These are phyloP conservation scores for Xylaria arbuscula DNA, from an alignment of 2,329 filamentous ascomycete genomes.

Conservation along the genomic window DNA sequence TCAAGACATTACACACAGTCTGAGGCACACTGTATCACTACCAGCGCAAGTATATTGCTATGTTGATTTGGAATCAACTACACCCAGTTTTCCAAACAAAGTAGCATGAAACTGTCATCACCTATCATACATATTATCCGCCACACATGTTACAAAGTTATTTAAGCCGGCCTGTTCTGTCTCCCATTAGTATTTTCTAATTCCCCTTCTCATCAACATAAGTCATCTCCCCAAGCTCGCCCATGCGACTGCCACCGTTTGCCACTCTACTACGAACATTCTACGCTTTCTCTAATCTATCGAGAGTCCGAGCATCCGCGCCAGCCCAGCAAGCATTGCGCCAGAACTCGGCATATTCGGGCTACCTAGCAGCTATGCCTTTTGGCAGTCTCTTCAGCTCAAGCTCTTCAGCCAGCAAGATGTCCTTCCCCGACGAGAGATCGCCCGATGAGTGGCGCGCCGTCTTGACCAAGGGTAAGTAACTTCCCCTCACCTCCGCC, in stretches of 20 bases:
- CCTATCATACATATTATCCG: slow-evolving; percentile 15
- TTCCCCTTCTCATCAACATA: background rate
- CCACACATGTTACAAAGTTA: slow-evolving; percentile 18
- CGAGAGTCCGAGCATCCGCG: slow-evolving; percentile 51
- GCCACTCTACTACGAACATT: slow-evolving; percentile 59
- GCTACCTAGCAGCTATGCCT: slow-evolving; percentile 81
- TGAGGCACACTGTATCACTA: slow-evolving; percentile 12
- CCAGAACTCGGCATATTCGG: slow-evolving; percentile 43
- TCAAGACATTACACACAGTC: background rate
- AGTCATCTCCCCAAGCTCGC: background rate
- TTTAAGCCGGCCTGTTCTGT: slow-evolving; percentile 18
- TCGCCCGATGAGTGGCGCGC: slow-evolving; percentile 88
- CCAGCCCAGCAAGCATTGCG: slow-evolving; percentile 35
- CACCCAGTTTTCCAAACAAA: slow-evolving; percentile 10
- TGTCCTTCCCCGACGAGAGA: slow-evolving; percentile 84
- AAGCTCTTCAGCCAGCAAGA: slow-evolving; percentile 65
- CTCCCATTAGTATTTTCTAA: background rate
- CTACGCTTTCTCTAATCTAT: slow-evolving; percentile 60
- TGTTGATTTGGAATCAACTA: slow-evolving; percentile 35
- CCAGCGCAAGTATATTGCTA: background rate
- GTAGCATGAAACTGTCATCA: slow-evolving; percentile 36
- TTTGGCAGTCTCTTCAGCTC: slow-evolving; percentile 81
- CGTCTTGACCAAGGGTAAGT: slow-evolving; percentile 71
- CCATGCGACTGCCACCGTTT: slow-evolving; percentile 64
- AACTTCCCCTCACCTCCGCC: slow-evolving; percentile 7